phyloP scores from a whole-genome alignment of 2,329 filamentous ascomycete genomes.

The Shiraia sp. region DNA sequence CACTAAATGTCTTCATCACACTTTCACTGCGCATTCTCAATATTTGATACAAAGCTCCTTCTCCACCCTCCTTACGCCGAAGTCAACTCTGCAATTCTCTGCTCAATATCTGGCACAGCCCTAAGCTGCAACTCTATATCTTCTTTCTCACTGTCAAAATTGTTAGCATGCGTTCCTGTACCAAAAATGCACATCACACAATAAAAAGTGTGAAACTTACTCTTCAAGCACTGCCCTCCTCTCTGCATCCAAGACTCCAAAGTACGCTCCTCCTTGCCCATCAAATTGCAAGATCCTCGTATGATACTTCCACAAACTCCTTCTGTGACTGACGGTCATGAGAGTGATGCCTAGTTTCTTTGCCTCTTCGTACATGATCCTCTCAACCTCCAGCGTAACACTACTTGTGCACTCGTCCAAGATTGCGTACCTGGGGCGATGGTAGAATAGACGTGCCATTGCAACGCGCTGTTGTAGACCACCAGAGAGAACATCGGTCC shows the following conservation, averaged over 20 bases:
- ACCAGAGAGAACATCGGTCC: slow-evolving; percentile 90
- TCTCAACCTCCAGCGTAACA: slow-evolving; percentile 93
- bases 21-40: background rate
- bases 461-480: slow-evolving; percentile 95
- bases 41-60: too few relatives aligned
- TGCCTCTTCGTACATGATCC: slow-evolving; percentile 95
- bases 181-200: background rate
- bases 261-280: slow-evolving; percentile 88
- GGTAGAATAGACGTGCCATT: slow-evolving; percentile 95
- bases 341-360: slow-evolving; percentile 90
- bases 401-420: slow-evolving; percentile 95
- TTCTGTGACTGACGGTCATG: slow-evolving; percentile 92
- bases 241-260: slow-evolving; percentile 87
- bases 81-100: slow-evolving; percentile 77
- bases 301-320: slow-evolving; percentile 96
- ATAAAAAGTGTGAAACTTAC: slow-evolving; percentile 46
- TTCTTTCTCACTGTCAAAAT: slow-evolving; percentile 72
- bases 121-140: slow-evolving; percentile 85
- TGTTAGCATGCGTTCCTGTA: slow-evolving; percentile 13
- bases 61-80: too few relatives aligned
- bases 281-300: slow-evolving; percentile 94
- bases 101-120: slow-evolving; percentile 85
- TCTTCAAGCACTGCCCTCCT: slow-evolving; percentile 84
- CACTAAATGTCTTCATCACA: background rate
- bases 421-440: slow-evolving; percentile 89